Percentiles rank a stretch among this genome's conserved stretches.
These are phyloP conservation scores for Rutstroemia sp. DNA, from an alignment of 2,329 filamentous ascomycete genomes.

Conservation along the genomic window DNA sequence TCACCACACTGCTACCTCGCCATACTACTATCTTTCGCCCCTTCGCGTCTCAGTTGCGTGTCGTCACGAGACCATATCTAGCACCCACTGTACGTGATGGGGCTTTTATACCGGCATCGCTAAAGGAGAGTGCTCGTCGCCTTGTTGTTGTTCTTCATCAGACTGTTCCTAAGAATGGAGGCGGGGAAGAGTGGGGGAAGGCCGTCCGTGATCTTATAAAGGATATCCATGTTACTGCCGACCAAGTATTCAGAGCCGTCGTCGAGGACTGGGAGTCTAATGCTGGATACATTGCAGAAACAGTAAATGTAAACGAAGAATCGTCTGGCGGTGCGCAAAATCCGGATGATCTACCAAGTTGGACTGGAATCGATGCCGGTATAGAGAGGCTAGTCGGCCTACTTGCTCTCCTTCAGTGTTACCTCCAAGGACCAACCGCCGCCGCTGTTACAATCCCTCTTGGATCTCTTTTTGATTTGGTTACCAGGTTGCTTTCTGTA, in stretches of 20 bases:
- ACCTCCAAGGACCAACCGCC: conserved; percentile 57
- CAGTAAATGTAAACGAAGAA: conserved; percentile 39
- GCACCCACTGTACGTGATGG: conserved; percentile 54
- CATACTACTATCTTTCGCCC: conserved; percentile 81
- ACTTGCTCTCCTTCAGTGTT: conserved; percentile 55
- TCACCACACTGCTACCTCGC: conserved; percentile 65
- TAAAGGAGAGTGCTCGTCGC: conserved; percentile 52
- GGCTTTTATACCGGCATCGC: conserved; percentile 40
- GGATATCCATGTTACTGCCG: conserved; percentile 62
- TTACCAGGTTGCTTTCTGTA: conserved; percentile 63
- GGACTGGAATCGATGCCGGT: conserved; percentile 70
- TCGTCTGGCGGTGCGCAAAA: conserved; percentile 40
- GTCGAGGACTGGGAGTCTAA: conserved; percentile 75
- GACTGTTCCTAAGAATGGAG: conserved; percentile 73
- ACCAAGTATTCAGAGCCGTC: conserved; percentile 71
- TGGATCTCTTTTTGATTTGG: conserved; percentile 59
- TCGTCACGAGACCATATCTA: conserved; percentile 51
- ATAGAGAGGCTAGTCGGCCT: conserved; percentile 60
- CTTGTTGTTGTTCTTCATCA: conserved; percentile 67
- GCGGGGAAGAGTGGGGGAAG: conserved; percentile 71
- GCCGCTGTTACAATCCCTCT: conserved; percentile 59
- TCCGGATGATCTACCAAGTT: conserved; percentile 51
- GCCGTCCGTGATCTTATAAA: conserved; percentile 54
- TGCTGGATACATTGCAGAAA: conserved; percentile 39
- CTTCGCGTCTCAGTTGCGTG: conserved; percentile 60